Evolutionary conservation across 768 basidiomycete species (phyloP), one percentile per base, ranked within the genome.

Genomic region (Sporobolomyces roseus): DNA sequence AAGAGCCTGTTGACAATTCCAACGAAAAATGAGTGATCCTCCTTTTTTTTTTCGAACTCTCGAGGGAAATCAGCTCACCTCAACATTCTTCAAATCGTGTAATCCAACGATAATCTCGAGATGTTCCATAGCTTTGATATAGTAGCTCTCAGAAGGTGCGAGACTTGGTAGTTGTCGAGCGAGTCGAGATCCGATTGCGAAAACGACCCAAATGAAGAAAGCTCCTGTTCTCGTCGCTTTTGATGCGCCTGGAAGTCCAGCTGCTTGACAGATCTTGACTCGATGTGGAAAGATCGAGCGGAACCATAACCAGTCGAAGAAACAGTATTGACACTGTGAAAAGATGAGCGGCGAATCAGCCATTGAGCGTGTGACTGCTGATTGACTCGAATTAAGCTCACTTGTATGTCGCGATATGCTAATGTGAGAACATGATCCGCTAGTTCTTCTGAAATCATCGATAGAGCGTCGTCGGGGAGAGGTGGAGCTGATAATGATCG

Each of bases 1-100:
- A 6, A 77, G 58, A 0, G 74, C 72, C 52, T 36, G n/a, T 12
- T 10, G 10, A 41, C 25, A 10, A 23, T n/a, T 21, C 10, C 7
- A 17, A 43, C 23, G 35, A 45, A 43, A n/a, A n/a, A n/a, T n/a
- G n/a, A n/a, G n/a, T n/a, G n/a, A n/a, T n/a, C n/a, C n/a, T n/a
- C n/a, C n/a, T n/a, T n/a, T n/a, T n/a, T n/a, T n/a, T n/a, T n/a
- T n/a, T n/a, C n/a, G n/a, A n/a, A n/a, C n/a, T n/a, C n/a, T n/a
- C n/a, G n/a, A n/a, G n/a, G n/a, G n/a, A n/a, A n/a, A n/a, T n/a
- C n/a, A n/a, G n/a, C 45, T 53, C 10, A 61, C 60, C 63, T 77
- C 75, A 3, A 76, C 76, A 29, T 75, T 75, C 27, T 70, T 73
- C 29, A 77, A 64, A 49, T 77, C 76, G 32, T 76, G 77, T 23